Percentiles rank a stretch among this genome's conserved stretches.
Conservation (phyloP, 2,329 filamentous ascomycete species). For the Penicillium capsulatum region DNA sequence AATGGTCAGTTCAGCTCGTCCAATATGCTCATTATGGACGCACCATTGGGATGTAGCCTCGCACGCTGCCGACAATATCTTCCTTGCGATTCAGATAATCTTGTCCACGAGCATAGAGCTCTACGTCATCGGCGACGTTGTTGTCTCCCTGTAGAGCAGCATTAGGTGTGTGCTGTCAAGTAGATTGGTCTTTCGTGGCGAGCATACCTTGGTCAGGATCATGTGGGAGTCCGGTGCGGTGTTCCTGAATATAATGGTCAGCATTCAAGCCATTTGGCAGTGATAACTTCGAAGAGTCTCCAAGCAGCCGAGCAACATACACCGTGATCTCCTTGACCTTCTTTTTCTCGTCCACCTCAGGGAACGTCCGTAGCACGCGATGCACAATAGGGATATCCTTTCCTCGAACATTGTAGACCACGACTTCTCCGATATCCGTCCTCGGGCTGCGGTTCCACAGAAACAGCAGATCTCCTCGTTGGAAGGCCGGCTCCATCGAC, state of each 20-base stretch:
- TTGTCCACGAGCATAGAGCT: conserved; percentile 69
- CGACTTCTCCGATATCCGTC: conserved; percentile 66
- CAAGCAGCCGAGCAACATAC: conserved; percentile 18
- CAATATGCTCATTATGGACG: neutral
- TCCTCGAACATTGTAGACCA: conserved; percentile 71
- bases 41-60: conserved; percentile 88
- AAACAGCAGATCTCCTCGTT: conserved; percentile 61
- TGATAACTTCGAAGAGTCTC: too few relatives aligned
- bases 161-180: conserved; percentile 3
- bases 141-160: conserved; percentile 65
- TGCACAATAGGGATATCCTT: conserved; percentile 99
- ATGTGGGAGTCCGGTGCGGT: conserved; percentile 39
- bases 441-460: conserved; percentile 59
- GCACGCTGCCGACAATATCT: conserved; percentile 89
- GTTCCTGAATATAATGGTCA: conserved; percentile 17
- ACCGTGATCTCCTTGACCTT: conserved; percentile 33
- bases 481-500: conserved; percentile 66
- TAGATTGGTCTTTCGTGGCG: neutral
- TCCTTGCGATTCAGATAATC: conserved; percentile 74
- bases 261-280: conserved; percentile 1
- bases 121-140: conserved; percentile 88
- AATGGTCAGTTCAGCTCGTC: too few relatives aligned
- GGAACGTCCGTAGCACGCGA: conserved; percentile 70
- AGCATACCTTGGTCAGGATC: conserved; percentile 70
- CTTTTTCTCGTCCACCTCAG: conserved; percentile 42